Evolutionary conservation across 2,329 filamentous ascomycete species (phyloP), one percentile per base, ranked within the genome.

Genomic region (Pseudopithomyces chartarum): DNA sequence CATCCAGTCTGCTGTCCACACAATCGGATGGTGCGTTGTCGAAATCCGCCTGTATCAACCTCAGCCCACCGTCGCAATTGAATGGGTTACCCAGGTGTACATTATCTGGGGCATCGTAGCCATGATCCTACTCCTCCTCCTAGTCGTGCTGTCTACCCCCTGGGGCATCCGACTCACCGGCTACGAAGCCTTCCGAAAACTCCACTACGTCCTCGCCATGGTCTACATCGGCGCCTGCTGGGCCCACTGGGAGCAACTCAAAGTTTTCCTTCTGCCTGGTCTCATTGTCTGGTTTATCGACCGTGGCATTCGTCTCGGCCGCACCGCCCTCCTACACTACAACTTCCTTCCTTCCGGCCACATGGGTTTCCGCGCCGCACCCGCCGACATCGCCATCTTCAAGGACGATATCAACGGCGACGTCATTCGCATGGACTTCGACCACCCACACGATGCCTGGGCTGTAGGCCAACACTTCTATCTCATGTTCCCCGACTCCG

Each of bases 101-200:
- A 89, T 90, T 54, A 81, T 91, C 57, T 92, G 89, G 84, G 90
- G 90, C 1, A 75, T 89, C 44, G 84, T 90, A 2, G 90, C 89
- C 8, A 85, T 90, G 77, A 78, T 83, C 5, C 73, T 92, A 5
- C 74, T 92, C 0, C 79, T 85, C 0, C 73, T 90, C 13, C 74
- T 92, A 1, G 84, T 87, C 56, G 67, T 86, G 5, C 78, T 90
- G 51, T 87, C 86, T 57, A 82, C 82, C 0, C 79, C 80, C 12
- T 81, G 80, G 70, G 87, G 81, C 0, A 89, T 92, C 55, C 81
- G 82, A 8, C 74, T 82, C 46, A 91, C 88, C 0, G 90, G 90
- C 2, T 91, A 93, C 72, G 90, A 92, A 66, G 87, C 89, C 74
- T 92, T 92, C 80, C 83, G 89, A 58, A 91, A 91, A 69, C 78